These are phyloP conservation scores for Monascus ruber DNA, from an alignment of 2,329 filamentous ascomycete genomes.

Conservation along the genomic window DNA sequence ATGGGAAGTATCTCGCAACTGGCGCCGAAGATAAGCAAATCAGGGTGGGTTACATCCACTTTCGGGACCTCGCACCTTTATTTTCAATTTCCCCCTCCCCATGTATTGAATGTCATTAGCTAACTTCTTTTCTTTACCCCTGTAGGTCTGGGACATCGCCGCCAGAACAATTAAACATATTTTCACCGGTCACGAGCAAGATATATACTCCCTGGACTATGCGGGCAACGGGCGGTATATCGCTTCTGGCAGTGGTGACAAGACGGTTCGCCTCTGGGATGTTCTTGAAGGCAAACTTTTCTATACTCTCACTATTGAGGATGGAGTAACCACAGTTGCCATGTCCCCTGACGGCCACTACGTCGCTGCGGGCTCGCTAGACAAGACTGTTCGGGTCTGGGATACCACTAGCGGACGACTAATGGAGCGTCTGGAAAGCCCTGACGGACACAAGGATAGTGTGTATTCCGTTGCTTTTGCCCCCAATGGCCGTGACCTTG, in stretches of 20 bases:
- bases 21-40: conserved; percentile 97
- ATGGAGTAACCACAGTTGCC: conserved; percentile 93
- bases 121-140: conserved; percentile 1
- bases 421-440: conserved; percentile 82
- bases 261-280: conserved; percentile 93
- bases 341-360: conserved; percentile 92
- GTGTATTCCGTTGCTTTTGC: conserved; percentile 96
- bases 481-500: conserved; percentile 81
- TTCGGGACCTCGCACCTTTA: neutral
- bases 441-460: conserved; percentile 90
- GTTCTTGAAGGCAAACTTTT: conserved; percentile 75
- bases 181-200: conserved; percentile 94
- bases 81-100: conserved; percentile 2
- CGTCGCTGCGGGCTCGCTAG: conserved; percentile 86
- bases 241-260: conserved; percentile 86
- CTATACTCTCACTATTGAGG: conserved; percentile 81
- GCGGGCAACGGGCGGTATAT: conserved; percentile 87
- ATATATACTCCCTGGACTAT: conserved; percentile 95
- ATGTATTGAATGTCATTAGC: neutral
- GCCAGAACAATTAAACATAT: conserved; percentile 75
- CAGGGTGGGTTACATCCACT: conserved; percentile 48
- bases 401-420: conserved; percentile 77
- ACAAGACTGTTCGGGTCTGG: conserved; percentile 98
- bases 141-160: conserved; percentile 86
- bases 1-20: conserved; percentile 85